Base-by-base conservation (phyloP, 2,329 filamentous ascomycete genomes). In the Neocucurbitaria cava region DNA sequence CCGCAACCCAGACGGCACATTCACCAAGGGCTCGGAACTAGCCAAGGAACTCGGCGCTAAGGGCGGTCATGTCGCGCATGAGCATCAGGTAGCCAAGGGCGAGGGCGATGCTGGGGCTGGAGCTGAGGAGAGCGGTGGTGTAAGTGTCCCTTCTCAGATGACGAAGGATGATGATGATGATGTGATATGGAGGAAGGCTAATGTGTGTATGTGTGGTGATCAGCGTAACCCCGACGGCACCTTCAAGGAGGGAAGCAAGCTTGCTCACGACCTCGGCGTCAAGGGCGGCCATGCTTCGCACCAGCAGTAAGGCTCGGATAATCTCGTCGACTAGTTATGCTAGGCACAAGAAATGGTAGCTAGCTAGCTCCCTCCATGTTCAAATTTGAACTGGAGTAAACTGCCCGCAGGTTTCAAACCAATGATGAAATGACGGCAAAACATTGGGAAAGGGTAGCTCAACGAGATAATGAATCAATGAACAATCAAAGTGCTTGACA, bases 191-290 rank as follows among this genome's bases (percentile, higher is more conserved):
- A n/a, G n/a, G n/a, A n/a, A n/a, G n/a, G n/a, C n/a, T n/a, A n/a
- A n/a, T n/a, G n/a, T n/a, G n/a, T n/a, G n/a, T n/a, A n/a, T n/a
- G 24, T 5, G 24, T 26, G 24, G 24, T 26, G 24, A 26, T 26
- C 9, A 52, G 64, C 69, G 69, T 33, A 81, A 83, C 26, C 83
- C 77, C 65, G 71, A 75, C 46, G 73, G 74, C 40, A 76, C 73
- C 11, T 76, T 76, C 65, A 71, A 68, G 58, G 59, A 65, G 46
- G 74, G 74, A 23, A 68, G 68, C 49, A 62, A 74, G 47, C 62
- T 72, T n/a, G 73, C 74, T 28, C 66, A 70, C 45, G 71, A 75
- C 43, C 64, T 75, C 2, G 74, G 74, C 21, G 61, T 63, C 11
- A 64, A 72, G 55, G 73, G 73, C 2, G 69, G 69, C 17, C 66